Conservation (phyloP, 2,329 filamentous ascomycete genomes). For the Fusarium ambrosium region DNA sequence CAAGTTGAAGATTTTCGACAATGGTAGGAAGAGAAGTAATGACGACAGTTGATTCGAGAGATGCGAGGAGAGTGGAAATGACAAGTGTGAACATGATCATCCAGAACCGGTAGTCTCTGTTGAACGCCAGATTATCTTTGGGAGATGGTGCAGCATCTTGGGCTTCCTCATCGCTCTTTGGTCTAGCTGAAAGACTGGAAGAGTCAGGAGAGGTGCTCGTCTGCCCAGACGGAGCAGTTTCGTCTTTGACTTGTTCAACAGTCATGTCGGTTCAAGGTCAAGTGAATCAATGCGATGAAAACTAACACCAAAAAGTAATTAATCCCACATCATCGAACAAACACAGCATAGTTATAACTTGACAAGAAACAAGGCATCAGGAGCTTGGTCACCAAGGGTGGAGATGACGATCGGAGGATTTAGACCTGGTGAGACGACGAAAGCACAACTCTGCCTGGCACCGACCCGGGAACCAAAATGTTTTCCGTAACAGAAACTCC, state of each 20-base stretch:
- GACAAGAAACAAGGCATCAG: not conserved
- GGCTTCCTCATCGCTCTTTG: not conserved
- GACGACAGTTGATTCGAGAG: conserved; percentile 44
- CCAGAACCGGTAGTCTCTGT: conserved; percentile 45
- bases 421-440: not conserved
- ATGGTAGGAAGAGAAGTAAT: conserved; percentile 47
- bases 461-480: not conserved
- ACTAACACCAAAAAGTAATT: not conserved
- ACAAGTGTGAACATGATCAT: conserved; percentile 44
- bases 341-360: not conserved
- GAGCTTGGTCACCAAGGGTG: not conserved
- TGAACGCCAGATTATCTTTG: conserved; percentile 15
- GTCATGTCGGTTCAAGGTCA: not conserved
- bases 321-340: not conserved
- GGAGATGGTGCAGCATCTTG: not conserved
- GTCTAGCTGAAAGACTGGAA: not conserved
- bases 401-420: conserved; percentile 5
- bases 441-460: not conserved
- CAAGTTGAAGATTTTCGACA: conserved; percentile 39
- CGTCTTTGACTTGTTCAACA: not conserved
- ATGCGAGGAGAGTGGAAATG: conserved; percentile 38
- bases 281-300: not conserved
- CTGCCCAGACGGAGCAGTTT: not conserved
- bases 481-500: not conserved
- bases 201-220: not conserved